These are phyloP conservation scores for Cyclanthera cordifolia DNA, from an alignment of 306 rosid species.

Conservation along the genomic window DNA sequence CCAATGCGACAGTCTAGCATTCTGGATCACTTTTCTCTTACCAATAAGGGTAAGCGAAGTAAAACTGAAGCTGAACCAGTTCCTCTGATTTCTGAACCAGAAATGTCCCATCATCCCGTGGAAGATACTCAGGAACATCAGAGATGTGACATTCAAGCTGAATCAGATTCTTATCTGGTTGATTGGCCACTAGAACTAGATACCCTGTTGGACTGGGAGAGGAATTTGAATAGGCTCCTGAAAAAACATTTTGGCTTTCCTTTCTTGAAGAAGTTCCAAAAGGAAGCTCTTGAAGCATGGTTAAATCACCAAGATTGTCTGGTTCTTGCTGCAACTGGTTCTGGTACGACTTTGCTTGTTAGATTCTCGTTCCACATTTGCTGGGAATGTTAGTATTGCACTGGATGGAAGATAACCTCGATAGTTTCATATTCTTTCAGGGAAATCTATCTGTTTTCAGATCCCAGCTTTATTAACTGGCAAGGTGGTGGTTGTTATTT, in stretches of 20 bases:
- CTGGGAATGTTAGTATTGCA: slow-evolving; percentile 4
- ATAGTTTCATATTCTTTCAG: slow-evolving; percentile 34
- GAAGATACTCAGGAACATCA: slow-evolving; percentile 22
- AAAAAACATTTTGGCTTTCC: slow-evolving; percentile 59
- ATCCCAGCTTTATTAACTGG: slow-evolving; percentile 81
- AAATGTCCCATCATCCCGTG: not conserved
- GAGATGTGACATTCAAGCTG: slow-evolving; percentile 4
- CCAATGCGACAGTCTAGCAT: slow-evolving; percentile 54
- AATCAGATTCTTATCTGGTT: slow-evolving; percentile 9
- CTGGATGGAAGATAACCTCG: slow-evolving; percentile 10
- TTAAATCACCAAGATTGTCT: slow-evolving; percentile 52
- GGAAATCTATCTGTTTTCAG: slow-evolving; percentile 91
- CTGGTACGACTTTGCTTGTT: slow-evolving; percentile 39
- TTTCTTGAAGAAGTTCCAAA: slow-evolving; percentile 58
- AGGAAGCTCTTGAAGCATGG: slow-evolving; percentile 73
- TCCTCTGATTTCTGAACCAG: slow-evolving; percentile 2
- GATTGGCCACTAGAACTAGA: slow-evolving; percentile 9
- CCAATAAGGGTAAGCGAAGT: slow-evolving; percentile 17
- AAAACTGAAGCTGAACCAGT: slow-evolving; percentile 15
- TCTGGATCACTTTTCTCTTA: slow-evolving; percentile 44
- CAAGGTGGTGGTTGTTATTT: slow-evolving; percentile 89
- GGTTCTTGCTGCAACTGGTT: slow-evolving; percentile 90
- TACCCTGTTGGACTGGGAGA: slow-evolving; percentile 41
- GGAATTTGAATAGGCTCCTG: slow-evolving; percentile 33
- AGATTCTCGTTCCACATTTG: not conserved